These are phyloP conservation scores for Auricularia sp. DNA, from an alignment of 768 basidiomycete genomes.

Conservation along the genomic window DNA sequence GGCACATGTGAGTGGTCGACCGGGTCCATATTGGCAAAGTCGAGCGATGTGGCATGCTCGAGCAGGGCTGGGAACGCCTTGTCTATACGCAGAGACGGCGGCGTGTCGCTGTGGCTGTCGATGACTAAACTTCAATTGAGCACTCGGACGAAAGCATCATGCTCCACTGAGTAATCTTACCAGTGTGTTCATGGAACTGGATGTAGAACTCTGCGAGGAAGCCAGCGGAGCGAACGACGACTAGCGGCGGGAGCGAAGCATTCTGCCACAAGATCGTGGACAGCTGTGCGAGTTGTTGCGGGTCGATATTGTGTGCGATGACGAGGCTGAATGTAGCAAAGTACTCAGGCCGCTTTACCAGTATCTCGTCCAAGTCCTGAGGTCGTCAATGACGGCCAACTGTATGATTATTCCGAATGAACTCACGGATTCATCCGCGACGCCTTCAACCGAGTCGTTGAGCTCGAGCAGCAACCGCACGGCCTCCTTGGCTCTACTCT, in stretches of 20 bases:
- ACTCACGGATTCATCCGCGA: conserved; percentile 41
- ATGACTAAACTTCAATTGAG: conserved; percentile 44
- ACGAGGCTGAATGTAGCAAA: conserved; percentile 64
- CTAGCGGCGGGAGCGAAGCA: conserved; percentile 49
- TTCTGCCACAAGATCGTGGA: conserved; percentile 60
- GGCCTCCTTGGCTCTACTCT: conserved; percentile 67
- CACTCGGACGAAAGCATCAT: background rate
- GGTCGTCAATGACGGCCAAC: conserved; percentile 17
- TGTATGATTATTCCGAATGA: background rate
- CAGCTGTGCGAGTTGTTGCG: conserved; percentile 43
- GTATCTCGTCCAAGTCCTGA: conserved; percentile 47
- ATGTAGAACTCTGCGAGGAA: conserved; percentile 84
- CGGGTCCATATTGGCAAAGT: conserved; percentile 71
- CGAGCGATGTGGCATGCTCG: conserved; percentile 57
- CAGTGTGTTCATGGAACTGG: conserved; percentile 80
- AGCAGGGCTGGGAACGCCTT: conserved; percentile 77
- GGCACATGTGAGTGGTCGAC: conserved; percentile 88
- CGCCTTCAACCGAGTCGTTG: conserved; percentile 75
- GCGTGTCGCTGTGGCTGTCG: conserved; percentile 73
- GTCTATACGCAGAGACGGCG: conserved; percentile 74
- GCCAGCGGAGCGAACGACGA: conserved; percentile 75
- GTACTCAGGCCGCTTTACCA: conserved; percentile 45
- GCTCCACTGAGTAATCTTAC: conserved; percentile 26
- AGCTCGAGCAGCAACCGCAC: conserved; percentile 71
- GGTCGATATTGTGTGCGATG: conserved; percentile 72